Percentiles rank a stretch among this genome's conserved stretches.
These are phyloP conservation scores for Epipyxis sp. DNA, from an alignment of 108 stramenopile genomes.

Conservation along the genomic window DNA sequence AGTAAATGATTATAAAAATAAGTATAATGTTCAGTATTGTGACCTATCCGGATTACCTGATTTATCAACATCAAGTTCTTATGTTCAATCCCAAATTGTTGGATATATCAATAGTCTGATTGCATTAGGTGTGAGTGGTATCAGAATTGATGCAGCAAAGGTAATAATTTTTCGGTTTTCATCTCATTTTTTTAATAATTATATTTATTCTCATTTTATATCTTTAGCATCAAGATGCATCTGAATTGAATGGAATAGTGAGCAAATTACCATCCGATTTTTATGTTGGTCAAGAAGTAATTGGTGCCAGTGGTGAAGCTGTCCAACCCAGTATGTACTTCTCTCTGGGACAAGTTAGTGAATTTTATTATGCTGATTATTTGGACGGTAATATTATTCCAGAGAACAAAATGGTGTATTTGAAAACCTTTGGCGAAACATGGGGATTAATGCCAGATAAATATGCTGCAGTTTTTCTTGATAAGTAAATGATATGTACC, in stretches of 20 bases:
- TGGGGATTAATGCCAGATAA: slow-evolving; percentile 15
- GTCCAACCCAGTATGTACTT: slow-evolving; percentile 26
- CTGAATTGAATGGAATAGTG: not conserved
- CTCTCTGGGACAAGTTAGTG: slow-evolving; percentile 18
- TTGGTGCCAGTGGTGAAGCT: slow-evolving; percentile 29
- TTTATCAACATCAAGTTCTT: slow-evolving; percentile 5
- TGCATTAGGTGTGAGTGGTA: not conserved
- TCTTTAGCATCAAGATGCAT: slow-evolving; percentile 7
- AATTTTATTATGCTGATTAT: slow-evolving; percentile 29
- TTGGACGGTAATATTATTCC: not conserved
- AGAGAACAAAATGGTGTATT: slow-evolving; percentile 1
- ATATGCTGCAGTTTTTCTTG: slow-evolving; percentile 5
- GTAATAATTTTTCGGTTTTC: no score
- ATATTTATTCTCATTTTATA: no score
- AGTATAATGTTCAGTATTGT: slow-evolving; percentile 30
- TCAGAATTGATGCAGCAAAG: slow-evolving; percentile 32
- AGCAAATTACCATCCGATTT: not conserved
- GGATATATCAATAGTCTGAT: slow-evolving; percentile 1
- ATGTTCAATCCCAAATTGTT: slow-evolving; percentile 29
- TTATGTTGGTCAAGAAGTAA: slow-evolving; percentile 22
- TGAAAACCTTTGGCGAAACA: slow-evolving; percentile 15
- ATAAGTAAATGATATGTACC: slow-evolving; percentile 1
- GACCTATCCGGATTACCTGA: slow-evolving; percentile 25
- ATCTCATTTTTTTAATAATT: no score
- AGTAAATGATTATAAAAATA: slow-evolving; percentile 22